phyloP scores from a whole-genome alignment of 495 filamentous ascomycete species.

The Hamigera avellanea region DNA sequence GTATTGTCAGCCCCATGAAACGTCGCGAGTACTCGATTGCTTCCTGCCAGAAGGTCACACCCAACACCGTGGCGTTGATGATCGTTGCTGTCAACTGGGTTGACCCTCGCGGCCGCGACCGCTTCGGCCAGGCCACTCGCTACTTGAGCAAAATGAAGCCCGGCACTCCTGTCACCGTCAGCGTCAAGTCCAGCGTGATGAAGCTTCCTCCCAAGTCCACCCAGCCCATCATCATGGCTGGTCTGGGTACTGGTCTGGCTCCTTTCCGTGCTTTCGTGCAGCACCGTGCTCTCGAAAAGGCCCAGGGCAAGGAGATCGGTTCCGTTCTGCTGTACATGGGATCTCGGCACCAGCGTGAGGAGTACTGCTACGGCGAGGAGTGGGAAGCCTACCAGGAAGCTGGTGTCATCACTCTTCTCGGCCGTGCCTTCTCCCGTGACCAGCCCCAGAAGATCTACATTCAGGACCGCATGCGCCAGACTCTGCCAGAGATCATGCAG shows the following conservation, averaged over 20 bases:
- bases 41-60: constrained; percentile 85
- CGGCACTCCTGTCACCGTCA: constrained; percentile 73
- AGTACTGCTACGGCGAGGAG: constrained; percentile 98
- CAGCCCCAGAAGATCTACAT: constrained; percentile 99
- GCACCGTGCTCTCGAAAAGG: constrained; percentile 93
- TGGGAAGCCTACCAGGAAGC: constrained; percentile 98
- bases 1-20: constrained; percentile 84
- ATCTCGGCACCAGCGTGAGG: constrained; percentile 90
- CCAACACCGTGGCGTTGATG: constrained; percentile 79
- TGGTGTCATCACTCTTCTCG: constrained; percentile 87
- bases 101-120: constrained; percentile 74
- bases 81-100: constrained; percentile 97
- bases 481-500: constrained; percentile 70
- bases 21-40: constrained; percentile 96
- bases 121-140: constrained; percentile 84
- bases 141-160: constrained; percentile 66
- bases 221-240: constrained; percentile 95
- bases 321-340: constrained; percentile 93
- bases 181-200: constrained; percentile 96
- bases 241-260: constrained; percentile 93
- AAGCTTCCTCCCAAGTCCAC: constrained; percentile 80
- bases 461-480: constrained; percentile 93
- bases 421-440: constrained; percentile 90
- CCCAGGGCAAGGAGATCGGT: constrained; percentile 88
- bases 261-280: constrained; percentile 98